Evolutionary conservation across 805 yeast genomes (phyloP), one percentile per base, ranked within the genome.

Genomic region (Kodamaea neixiangensis): DNA sequence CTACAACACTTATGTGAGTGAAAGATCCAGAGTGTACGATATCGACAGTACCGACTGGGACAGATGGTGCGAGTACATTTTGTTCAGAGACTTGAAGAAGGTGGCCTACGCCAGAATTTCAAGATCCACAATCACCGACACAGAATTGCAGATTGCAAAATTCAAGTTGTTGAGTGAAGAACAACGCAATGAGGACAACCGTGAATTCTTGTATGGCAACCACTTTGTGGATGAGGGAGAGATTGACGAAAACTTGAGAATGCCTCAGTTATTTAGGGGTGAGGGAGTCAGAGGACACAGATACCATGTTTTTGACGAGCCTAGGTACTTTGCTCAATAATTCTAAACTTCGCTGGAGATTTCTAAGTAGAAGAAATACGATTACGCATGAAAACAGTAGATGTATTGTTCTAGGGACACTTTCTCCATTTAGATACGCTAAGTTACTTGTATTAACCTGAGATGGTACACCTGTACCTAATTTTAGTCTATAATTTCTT

Each of bases 51-150:
- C 86, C 6, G 97, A 93, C 66, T 89, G 92, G 85, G 99, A 94
- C 64, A 83, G 99, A 72, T 94, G 99, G 99, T 94, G 99, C 72
- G 96, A 94, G 72, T 94, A 94, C 71, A 90, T 94, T 55, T 72
- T 94, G 57, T 94, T 87, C 80, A 87, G 92, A 67, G 85, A 87
- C 53, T 73, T 94, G 68, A 86, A 83, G 66, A 86, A 97, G 69
- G 83, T 87, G 1, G 98, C 96, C 3, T 94, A 94, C 66, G 98
- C 98, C 0, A 83, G 99, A 66, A 86, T 94, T 39, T 85, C 96
- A 43, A 82, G 99, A 63, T 89, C 94, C 7, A 85, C 97, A 0
- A 92, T 94, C 58, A 94, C 99, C 0, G 99, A 94, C 65, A 94
- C 99, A 2, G 99, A 94, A 69, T 81, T 94, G 48, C 99, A 94